These are phyloP conservation scores for Metschnikowia picachoensis DNA, from an alignment of 805 yeast species.

Conservation along the genomic window DNA sequence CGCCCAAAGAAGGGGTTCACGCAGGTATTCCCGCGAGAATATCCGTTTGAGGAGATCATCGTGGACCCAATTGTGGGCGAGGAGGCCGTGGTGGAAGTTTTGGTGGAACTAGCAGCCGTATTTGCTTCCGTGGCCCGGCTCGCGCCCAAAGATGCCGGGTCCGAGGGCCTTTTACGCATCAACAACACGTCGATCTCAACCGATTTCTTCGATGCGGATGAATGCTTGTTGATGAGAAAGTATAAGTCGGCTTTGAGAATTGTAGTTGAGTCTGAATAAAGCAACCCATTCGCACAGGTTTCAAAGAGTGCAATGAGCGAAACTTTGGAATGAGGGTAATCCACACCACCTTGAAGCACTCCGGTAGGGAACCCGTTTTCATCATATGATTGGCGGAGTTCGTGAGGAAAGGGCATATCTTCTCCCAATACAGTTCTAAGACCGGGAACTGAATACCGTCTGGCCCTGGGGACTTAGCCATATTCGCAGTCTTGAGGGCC, in stretches of 20 bases:
- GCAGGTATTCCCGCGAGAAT: constrained; percentile 59
- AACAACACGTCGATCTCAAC: constrained; percentile 31
- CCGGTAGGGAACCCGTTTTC: too few species aligned
- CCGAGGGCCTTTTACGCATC: constrained; percentile 42
- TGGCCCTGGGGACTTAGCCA: too few species aligned
- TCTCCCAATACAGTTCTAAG: too few species aligned
- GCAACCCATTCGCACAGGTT: constrained; percentile 70
- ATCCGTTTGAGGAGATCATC: constrained; percentile 61
- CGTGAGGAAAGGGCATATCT: too few species aligned
- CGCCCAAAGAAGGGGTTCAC: constrained; percentile 63
- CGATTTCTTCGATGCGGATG: constrained; percentile 38
- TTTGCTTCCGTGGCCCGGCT: constrained; percentile 53
- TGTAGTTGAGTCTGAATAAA: constrained; percentile 64
- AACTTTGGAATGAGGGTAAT: too few species aligned
- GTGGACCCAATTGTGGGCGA: constrained; percentile 74
- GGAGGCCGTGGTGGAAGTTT: constrained; percentile 63
- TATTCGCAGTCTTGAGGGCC: too few species aligned
- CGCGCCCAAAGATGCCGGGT: constrained; percentile 39
- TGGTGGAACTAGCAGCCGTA: constrained; percentile 66
- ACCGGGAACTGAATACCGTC: too few species aligned
- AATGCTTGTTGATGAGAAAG: constrained; percentile 57
- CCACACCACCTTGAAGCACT: too few species aligned
- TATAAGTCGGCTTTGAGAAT: constrained; percentile 75
- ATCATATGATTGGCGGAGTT: too few species aligned
- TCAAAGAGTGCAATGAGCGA: constrained; percentile 67